Conservation (phyloP, 2,329 filamentous ascomycete species). For the Botrytis galanthina region DNA sequence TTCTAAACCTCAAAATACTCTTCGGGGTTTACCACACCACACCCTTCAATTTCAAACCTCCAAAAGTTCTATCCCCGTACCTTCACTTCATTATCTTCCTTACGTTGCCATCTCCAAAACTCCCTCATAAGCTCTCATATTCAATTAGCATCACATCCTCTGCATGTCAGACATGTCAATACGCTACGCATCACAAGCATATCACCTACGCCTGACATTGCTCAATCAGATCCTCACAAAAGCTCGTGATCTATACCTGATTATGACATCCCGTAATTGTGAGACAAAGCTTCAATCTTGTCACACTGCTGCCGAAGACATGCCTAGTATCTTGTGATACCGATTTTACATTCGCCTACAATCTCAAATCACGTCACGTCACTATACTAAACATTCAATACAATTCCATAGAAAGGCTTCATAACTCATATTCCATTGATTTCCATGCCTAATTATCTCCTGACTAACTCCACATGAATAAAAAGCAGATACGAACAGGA, state of each 20-base stretch:
- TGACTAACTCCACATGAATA: background rate
- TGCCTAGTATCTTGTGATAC: background rate
- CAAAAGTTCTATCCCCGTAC: background rate
- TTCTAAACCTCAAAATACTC: background rate
- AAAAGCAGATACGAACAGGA: conserved; percentile 1
- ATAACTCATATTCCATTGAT: background rate
- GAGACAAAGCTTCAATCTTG: background rate
- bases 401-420: background rate
- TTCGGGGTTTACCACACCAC: too few relatives aligned
- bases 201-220: background rate
- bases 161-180: background rate
- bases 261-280: background rate
- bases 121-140: background rate
- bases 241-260: background rate
- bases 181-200: background rate
- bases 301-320: background rate
- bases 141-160: background rate
- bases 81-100: background rate
- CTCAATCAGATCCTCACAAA: background rate
- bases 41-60: background rate
- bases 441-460: background rate
- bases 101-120: background rate
- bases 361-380: background rate
- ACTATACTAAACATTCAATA: background rate
- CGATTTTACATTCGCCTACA: background rate